phyloP scores from a whole-genome alignment of 176 grass and related monocot species.

The Puya raimondii region DNA sequence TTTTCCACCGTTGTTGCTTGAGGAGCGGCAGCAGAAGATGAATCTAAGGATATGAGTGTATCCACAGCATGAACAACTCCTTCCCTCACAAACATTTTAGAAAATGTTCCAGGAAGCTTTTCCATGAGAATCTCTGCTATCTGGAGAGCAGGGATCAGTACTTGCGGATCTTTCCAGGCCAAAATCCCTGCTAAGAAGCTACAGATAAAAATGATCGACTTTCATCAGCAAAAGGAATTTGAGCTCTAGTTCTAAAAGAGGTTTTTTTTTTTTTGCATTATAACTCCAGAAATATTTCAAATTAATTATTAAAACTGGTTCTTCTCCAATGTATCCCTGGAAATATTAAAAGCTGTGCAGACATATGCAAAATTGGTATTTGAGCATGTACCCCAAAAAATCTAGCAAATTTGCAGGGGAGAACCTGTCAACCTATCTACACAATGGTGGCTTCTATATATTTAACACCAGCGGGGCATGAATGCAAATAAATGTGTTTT shows the following conservation, averaged over 20 bases:
- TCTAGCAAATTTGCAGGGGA: too few species aligned
- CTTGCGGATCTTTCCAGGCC: constrained; percentile 79
- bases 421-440: too few species aligned
- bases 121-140: constrained; percentile 87
- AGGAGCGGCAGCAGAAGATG: constrained; percentile 33
- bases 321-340: too few species aligned
- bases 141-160: constrained; percentile 77
- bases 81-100: constrained; percentile 85
- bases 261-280: not conserved
- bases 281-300: not conserved
- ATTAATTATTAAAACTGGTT: not conserved
- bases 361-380: too few species aligned
- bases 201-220: constrained; percentile 12
- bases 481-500: too few species aligned
- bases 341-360: too few species aligned
- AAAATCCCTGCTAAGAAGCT: constrained; percentile 91
- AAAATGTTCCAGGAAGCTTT: constrained; percentile 74
- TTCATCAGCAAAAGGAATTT: not conserved
- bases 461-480: too few species aligned
- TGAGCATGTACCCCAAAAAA: too few species aligned
- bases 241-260: too few species aligned
- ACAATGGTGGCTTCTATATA: too few species aligned
- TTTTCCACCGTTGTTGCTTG: constrained; percentile 26
- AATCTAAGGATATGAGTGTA: constrained; percentile 44
- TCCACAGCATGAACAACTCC: constrained; percentile 88